phyloP scores from a whole-genome alignment of 495 filamentous ascomycete genomes.

The Schizothecium vesticola region DNA sequence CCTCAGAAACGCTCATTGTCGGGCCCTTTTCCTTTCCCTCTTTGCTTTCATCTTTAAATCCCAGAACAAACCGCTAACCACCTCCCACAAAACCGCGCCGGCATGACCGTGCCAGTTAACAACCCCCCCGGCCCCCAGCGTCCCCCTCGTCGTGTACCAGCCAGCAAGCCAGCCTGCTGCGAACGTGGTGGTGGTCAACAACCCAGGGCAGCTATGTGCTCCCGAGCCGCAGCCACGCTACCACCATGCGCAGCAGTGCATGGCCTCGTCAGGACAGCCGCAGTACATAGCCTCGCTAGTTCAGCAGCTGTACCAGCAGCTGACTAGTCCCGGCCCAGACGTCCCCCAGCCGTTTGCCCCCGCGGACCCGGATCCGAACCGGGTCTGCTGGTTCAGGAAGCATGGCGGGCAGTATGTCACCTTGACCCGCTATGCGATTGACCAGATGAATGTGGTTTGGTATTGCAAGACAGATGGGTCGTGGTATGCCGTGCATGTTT shows the following conservation, averaged over 20 bases:
- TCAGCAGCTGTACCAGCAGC: not conserved
- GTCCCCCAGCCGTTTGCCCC: conserved; percentile 50
- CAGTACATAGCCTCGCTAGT: not conserved
- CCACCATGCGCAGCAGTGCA: not conserved
- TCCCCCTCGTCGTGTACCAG: conserved; percentile 7
- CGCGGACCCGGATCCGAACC: conserved; percentile 44
- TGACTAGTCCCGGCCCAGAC: conserved; percentile 22
- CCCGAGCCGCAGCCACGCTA: conserved; percentile 8
- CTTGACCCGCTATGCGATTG: conserved; percentile 44
- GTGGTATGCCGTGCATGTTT: conserved; percentile 47
- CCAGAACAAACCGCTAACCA: not conserved
- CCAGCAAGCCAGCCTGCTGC: not conserved
- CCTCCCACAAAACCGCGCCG: not conserved
- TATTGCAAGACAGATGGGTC: conserved; percentile 40
- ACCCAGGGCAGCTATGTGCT: not conserved
- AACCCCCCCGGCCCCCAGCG: not conserved
- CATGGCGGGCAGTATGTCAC: conserved; percentile 42
- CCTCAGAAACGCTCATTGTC: too few species aligned
- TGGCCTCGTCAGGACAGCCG: not conserved
- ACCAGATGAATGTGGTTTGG: conserved; percentile 47
- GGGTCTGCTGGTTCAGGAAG: conserved; percentile 48
- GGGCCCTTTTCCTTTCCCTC: not conserved
- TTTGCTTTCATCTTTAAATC: not conserved
- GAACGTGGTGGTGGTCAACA: not conserved
- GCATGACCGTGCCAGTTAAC: not conserved